These are phyloP conservation scores for Globisporangium nodosum DNA, from an alignment of 352 stramenopile species.

Conservation along the genomic window DNA sequence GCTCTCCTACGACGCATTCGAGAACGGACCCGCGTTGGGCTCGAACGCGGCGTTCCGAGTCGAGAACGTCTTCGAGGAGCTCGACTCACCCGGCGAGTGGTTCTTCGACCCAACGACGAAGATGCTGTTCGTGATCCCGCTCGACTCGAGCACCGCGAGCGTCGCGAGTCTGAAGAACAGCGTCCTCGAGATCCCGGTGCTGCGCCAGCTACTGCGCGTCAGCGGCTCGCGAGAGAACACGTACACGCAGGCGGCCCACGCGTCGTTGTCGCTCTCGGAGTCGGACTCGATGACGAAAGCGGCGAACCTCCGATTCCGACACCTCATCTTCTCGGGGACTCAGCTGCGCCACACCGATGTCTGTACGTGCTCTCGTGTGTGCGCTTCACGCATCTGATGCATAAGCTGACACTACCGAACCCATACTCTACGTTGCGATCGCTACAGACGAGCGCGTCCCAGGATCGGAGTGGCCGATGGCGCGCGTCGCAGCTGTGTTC, in stretches of 20 bases:
- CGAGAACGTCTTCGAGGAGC: constrained; percentile 59
- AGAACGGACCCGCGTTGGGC: constrained; percentile 14
- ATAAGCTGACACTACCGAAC: no score
- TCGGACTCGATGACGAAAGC: constrained; percentile 29
- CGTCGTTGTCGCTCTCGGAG: constrained; percentile 35
- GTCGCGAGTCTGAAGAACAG: constrained; percentile 18
- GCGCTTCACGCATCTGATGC: no score
- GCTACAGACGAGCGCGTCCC: constrained; percentile 33
- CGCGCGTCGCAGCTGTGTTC: constrained; percentile 53
- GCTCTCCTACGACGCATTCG: constrained; percentile 37
- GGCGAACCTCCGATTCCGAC: constrained; percentile 46
- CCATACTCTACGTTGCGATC: not conserved
- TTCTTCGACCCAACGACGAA: constrained; percentile 52
- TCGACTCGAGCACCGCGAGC: constrained; percentile 19
- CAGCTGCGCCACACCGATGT: constrained; percentile 54
- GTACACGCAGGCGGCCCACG: constrained; percentile 33
- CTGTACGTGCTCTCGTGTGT: constrained; percentile 26
- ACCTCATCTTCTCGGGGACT: constrained; percentile 60
- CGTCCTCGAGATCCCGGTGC: constrained; percentile 44
- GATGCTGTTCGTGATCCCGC: constrained; percentile 54
- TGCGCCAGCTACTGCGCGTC: constrained; percentile 61
- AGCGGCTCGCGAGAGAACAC: constrained; percentile 51
- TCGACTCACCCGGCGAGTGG: constrained; percentile 60
- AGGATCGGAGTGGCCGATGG: constrained; percentile 42
- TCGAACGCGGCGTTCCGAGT: constrained; percentile 32